phyloP scores from a whole-genome alignment of 257 asterid species.

The Misopates orontium region DNA sequence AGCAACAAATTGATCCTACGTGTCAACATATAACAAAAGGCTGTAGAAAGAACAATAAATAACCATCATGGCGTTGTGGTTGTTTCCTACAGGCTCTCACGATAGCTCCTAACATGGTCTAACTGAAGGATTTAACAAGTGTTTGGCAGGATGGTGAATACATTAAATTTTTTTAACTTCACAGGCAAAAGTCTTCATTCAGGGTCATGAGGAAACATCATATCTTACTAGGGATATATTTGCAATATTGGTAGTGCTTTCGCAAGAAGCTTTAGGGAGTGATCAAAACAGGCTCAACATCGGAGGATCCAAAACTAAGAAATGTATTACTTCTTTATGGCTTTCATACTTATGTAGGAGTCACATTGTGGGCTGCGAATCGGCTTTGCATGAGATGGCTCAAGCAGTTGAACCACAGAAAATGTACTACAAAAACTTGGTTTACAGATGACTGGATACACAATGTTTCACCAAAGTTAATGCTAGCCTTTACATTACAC shows the following conservation, averaged over 20 bases:
- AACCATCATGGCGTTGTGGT: no score
- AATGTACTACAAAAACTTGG: constrained; percentile 6
- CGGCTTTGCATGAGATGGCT: background rate
- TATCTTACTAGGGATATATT: background rate
- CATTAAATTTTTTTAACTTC: no score
- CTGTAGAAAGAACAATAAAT: no score
- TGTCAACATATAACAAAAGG: no score
- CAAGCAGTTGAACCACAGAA: constrained; percentile 1
- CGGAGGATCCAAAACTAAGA: background rate
- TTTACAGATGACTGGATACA: constrained; percentile 6
- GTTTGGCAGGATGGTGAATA: no score
- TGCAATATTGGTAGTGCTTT: background rate
- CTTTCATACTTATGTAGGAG: background rate
- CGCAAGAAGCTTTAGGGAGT: background rate
- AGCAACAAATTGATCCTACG: background rate
- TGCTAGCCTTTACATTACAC: background rate
- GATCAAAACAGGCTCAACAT: background rate
- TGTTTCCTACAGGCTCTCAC: no score
- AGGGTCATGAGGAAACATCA: background rate
- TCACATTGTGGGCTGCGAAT: background rate
- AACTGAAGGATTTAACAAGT: no score
- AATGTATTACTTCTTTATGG: background rate
- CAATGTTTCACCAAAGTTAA: constrained; percentile 6
- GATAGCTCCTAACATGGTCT: no score
- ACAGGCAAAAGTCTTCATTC: background rate